Evolutionary conservation across 2,329 filamentous ascomycete species (phyloP), one percentile per base, ranked within the genome.

Genomic region (Cladosporium sp.): DNA sequence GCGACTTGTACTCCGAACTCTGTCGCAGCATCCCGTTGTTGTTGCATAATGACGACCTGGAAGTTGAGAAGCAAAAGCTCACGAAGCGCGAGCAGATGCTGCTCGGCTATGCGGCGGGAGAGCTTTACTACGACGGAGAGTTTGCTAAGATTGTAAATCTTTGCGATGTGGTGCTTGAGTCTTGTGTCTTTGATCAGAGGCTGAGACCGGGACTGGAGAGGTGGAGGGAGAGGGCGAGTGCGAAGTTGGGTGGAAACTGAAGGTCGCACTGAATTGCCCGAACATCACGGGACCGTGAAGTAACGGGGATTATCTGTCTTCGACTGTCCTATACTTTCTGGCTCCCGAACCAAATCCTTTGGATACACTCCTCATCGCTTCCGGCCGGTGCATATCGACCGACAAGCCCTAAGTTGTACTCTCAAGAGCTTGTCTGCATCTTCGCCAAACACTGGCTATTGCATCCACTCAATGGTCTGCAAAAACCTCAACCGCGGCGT

Each of bases 61-160:
- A 52, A 3, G 42, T 22, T n/a, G 28, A 24, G n/a, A 63, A 65
- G 19, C 39, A 61, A 3, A 63, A 60, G 42, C 59, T 71, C 36
- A 57, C 62, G 44, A 72, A 70, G 60, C 66, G 65, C 36, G 63
- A 70, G 1, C 58, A 66, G 8, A 63, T 66, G 42, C 57, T 70
- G 58, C 75, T 83, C 42, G 71, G 73, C 32, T 80, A 79, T 7
- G 84, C 85, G 53, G 70, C 85, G 25, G 75, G 79, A 9, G 78
- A 86, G 48, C 83, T 87, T 74, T 79, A 79, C 35, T 77, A 80
- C 60, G 80, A 57, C 8, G 45, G 55, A 17, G 28, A 51, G 15
- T 42, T 51, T 36, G 47, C 9, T 10, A 25, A n/a, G 55, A 47
- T 45, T 19, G 37, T 25, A 32, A 39, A 13, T 28, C 36, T 57